Evolutionary conservation across 2,329 filamentous ascomycete species (phyloP).

Genomic region (Truncatella angustata): DNA sequence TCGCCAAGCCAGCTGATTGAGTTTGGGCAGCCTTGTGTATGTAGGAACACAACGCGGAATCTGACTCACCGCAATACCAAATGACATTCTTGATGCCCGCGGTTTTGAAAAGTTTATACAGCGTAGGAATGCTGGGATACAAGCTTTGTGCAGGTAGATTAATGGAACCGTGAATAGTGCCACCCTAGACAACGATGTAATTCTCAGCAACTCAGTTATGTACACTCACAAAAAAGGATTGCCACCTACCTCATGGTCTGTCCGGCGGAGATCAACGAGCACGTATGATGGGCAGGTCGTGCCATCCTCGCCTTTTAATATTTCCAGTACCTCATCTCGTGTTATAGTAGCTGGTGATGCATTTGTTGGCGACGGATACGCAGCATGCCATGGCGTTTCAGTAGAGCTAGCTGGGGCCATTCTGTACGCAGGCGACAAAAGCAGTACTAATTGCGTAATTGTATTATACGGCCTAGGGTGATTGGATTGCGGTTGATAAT

Average conservation of each 20-base stretch:
- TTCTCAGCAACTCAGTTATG: not conserved
- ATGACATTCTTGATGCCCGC: slow-evolving; percentile 40
- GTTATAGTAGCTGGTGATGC: no score
- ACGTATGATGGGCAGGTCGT: slow-evolving; percentile 12
- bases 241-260: slow-evolving; percentile 35
- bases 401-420: not conserved
- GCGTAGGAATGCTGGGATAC: slow-evolving; percentile 37
- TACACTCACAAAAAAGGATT: not conserved
- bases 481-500: no score
- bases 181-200: slow-evolving; percentile 50
- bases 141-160: slow-evolving; percentile 49
- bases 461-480: no score
- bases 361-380: not conserved
- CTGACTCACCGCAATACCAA: slow-evolving; percentile 45
- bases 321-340: not conserved
- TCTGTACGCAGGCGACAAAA: no score
- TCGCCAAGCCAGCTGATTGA: not conserved
- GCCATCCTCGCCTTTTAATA: not conserved
- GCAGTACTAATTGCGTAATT: no score
- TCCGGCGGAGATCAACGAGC: slow-evolving; percentile 41
- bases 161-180: slow-evolving; percentile 53
- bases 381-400: not conserved
- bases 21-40: no score
- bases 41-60: no score
- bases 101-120: slow-evolving; percentile 41